These are phyloP conservation scores for Cryptococcus sp. DNA, from an alignment of 1,284 basidiomycete species.

Conservation along the genomic window DNA sequence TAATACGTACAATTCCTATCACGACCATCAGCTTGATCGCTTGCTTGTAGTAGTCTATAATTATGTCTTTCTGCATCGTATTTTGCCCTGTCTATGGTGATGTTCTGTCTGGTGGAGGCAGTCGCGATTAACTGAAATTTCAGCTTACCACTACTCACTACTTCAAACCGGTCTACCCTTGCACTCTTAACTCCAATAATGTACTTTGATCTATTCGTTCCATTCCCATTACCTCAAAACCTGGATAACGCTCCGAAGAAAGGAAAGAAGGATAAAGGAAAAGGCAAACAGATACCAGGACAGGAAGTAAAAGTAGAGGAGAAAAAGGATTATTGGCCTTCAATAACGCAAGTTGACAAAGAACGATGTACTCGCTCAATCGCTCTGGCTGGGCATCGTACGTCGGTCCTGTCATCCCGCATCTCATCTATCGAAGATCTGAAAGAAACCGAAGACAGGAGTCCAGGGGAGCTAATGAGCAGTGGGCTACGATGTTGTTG, in stretches of 20 bases:
- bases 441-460: not conserved
- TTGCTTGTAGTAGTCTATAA: not conserved
- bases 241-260: slow-evolving; percentile 19
- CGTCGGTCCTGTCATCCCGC: slow-evolving; percentile 5
- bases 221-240: slow-evolving; percentile 36
- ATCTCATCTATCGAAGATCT: not conserved
- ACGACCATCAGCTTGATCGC: not conserved
- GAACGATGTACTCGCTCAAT: slow-evolving; percentile 7
- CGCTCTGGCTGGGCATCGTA: slow-evolving; percentile 40
- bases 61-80: not conserved
- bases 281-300: slow-evolving; percentile 8
- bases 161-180: no score
- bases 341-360: not conserved
- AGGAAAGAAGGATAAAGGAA: slow-evolving; percentile 40
- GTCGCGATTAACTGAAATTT: not conserved
- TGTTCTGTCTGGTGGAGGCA: not conserved
- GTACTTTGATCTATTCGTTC: slow-evolving; percentile 46
- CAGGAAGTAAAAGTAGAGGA: not conserved
- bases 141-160: not conserved
- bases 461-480: not conserved
- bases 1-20: not conserved
- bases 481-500: slow-evolving; percentile 46
- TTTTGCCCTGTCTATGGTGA: not conserved
- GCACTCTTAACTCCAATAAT: no score
- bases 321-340: slow-evolving; percentile 2